Percentiles rank a stretch among this genome's conserved stretches.
Conservation (phyloP, 257 asterid species). For the Nicotiana paniculata region DNA sequence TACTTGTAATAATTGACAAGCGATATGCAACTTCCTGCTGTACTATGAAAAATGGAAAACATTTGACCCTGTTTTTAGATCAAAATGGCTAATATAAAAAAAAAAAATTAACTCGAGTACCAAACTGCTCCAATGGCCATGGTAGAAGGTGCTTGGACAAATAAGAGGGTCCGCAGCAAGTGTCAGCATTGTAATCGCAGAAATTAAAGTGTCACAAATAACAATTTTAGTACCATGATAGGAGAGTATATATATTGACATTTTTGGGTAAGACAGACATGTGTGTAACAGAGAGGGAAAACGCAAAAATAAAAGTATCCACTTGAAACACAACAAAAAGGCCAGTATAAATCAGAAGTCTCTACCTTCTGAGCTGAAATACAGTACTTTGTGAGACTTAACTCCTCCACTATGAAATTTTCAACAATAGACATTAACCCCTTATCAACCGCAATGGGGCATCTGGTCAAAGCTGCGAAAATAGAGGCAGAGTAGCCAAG, state of each 20-base stretch:
- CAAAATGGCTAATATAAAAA: neutral
- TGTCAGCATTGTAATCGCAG: neutral
- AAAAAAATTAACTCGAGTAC: neutral
- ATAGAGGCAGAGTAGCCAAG: slow-evolving; percentile 63
- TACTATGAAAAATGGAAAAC: neutral
- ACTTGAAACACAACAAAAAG: neutral
- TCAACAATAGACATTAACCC: slow-evolving; percentile 45
- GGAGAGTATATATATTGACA: neutral
- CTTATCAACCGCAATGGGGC: slow-evolving; percentile 40
- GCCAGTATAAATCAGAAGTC: neutral
- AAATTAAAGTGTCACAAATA: neutral
- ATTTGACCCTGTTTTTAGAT: neutral
- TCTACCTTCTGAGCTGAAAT: slow-evolving; percentile 66
- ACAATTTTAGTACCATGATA: neutral
- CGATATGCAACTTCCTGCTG: neutral
- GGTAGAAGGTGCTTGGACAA: neutral
- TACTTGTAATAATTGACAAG: neutral
- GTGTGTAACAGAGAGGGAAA: neutral
- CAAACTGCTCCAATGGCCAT: neutral
- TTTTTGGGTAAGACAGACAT: neutral
- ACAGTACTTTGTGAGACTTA: slow-evolving; percentile 55
- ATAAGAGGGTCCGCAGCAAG: neutral
- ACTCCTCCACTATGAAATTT: slow-evolving; percentile 68
- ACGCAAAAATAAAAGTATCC: neutral
- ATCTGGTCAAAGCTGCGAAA: slow-evolving; percentile 65